Evolutionary conservation across 805 yeast genomes (phyloP), one percentile per base, ranked within the genome.

Genomic region (Groenewaldozyma salmanticensis): DNA sequence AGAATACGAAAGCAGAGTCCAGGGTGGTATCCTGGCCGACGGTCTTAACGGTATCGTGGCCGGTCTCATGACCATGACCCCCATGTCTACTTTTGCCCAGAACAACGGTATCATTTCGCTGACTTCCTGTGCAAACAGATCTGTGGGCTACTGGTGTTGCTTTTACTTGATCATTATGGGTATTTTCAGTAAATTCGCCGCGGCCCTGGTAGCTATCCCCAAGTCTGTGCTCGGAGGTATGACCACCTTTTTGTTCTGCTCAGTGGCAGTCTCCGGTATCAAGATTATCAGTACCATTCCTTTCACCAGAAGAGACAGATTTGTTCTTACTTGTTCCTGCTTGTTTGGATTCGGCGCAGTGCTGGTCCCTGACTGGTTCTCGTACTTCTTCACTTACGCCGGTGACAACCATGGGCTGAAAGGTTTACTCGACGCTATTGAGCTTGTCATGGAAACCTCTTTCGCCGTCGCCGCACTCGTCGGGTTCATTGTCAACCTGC

Each of bases 41-140:
- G 96, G 95, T 35, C 52, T 84, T 50, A 81, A 81, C 58, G 88
- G 95, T 46, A 52, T 81, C 18, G 48, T 86, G 2, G 80, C 92
- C 13, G 86, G 87, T 33, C 67, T 87, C 35, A 72, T 77, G 72
- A 86, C 95, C 17, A 66, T 82, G 42, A 81, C 95, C n/a, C 95
- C 96, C 43, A 70, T 86, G 76, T 79, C 94, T 9, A 81, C 92
- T 0, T 88, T 88, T 67, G 95, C 96, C 11, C 96, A 87, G 64
- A 88, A 88, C 65, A 88, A 88, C 59, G 96, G 96, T 69, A 95
- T 87, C 44, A 86, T 87, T 50, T 79, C 94, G 33, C 71, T 88
- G 59, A 88, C 96, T 37, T 85, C 84, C 60, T 86, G 95, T 65
- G 96, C 95, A 37, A 79, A 84, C 53, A 74, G 94, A 65, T 68